Conservation (phyloP, 306 rosid genomes). For the Aeschynomene evenia region DNA sequence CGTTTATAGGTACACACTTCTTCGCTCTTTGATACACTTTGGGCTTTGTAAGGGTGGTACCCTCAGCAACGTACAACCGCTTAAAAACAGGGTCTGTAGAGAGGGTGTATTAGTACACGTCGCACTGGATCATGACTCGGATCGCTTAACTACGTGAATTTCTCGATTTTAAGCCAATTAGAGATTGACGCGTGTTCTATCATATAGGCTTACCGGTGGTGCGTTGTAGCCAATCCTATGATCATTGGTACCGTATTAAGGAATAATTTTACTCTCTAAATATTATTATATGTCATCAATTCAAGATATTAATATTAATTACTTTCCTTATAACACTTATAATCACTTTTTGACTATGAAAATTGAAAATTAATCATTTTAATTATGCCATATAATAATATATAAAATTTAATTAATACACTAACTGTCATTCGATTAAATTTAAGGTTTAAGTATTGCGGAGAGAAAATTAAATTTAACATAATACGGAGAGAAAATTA, state of each 20-base stretch:
- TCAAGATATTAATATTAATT: too few relatives aligned
- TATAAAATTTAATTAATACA: too few relatives aligned
- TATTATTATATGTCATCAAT: too few relatives aligned
- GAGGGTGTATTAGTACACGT: neutral
- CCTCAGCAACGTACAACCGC: slow-evolving; percentile 23
- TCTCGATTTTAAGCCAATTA: slow-evolving; percentile 9
- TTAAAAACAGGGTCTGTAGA: neutral
- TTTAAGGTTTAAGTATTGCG: too few relatives aligned
- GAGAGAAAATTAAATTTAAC: too few relatives aligned
- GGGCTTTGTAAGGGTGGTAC: slow-evolving; percentile 26
- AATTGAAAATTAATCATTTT: too few relatives aligned
- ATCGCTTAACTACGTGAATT: neutral
- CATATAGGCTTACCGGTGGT: neutral
- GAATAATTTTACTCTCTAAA: too few relatives aligned
- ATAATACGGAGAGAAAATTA: too few relatives aligned
- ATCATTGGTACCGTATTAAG: neutral
- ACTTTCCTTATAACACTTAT: too few relatives aligned
- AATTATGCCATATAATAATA: too few relatives aligned
- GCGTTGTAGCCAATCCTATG: neutral
- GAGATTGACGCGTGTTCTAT: neutral
- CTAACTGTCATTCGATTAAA: too few relatives aligned
- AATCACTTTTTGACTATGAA: too few relatives aligned
- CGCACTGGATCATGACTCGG: slow-evolving; percentile 25
- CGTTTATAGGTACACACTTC: slow-evolving; percentile 25
- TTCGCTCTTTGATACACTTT: neutral